Evolutionary conservation across 495 filamentous ascomycete genomes (phyloP).

Genomic region (Daldinia loculata): DNA sequence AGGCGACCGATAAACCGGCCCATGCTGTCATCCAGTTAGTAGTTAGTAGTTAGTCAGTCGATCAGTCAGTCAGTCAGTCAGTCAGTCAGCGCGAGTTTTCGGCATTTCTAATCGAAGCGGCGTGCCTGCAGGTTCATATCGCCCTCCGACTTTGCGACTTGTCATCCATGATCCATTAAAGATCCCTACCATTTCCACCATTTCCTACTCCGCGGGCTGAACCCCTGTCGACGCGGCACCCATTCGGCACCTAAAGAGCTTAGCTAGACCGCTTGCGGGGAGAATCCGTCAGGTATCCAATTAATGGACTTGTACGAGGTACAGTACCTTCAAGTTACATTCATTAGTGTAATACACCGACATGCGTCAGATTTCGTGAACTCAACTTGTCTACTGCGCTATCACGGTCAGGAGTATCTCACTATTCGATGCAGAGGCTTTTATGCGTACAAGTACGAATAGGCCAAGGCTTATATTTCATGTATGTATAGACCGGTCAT

Average conservation of each 20-base stretch:
- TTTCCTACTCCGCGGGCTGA: conserved; percentile 22
- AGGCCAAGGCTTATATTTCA: background rate
- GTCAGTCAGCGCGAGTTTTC: conserved; percentile 24
- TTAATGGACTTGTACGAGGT: conserved; percentile 1
- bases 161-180: conserved; percentile 13
- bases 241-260: conserved; percentile 42
- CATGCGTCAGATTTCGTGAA: background rate
- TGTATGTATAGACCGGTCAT: background rate
- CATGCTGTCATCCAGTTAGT: conserved; percentile 1
- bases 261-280: conserved; percentile 39
- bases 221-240: conserved; percentile 29
- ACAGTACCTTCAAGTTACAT: conserved; percentile 21
- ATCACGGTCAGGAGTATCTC: background rate
- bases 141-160: conserved; percentile 4
- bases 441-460: background rate
- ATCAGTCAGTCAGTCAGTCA: conserved; percentile 15
- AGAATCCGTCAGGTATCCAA: conserved; percentile 4
- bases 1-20: background rate
- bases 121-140: conserved; percentile 33
- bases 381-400: conserved; percentile 4
- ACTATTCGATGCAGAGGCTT: background rate
- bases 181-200: conserved; percentile 1
- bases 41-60: background rate
- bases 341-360: conserved; percentile 16
- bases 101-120: conserved; percentile 37